phyloP scores from a whole-genome alignment of 768 basidiomycete species.

The Mycena chlorophos region DNA sequence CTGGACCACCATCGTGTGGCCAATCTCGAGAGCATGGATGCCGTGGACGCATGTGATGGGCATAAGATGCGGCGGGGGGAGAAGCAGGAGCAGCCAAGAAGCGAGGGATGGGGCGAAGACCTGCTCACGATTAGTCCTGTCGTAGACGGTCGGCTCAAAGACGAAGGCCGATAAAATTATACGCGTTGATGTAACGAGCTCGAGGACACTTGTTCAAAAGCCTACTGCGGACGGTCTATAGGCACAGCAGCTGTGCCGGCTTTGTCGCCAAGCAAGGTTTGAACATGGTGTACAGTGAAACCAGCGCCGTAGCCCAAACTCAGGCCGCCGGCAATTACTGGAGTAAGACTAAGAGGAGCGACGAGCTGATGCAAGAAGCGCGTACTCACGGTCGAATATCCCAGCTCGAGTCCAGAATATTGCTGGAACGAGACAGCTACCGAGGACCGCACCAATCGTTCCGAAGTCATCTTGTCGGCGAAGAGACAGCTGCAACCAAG shows the following conservation, averaged over 20 bases:
- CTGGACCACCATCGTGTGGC: constrained; percentile 59
- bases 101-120: constrained; percentile 40
- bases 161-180: constrained; percentile 41
- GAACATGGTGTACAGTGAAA: constrained; percentile 54
- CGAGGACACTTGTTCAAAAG: too few relatives aligned
- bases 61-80: constrained; percentile 40
- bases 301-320: constrained; percentile 66
- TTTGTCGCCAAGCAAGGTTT: constrained; percentile 55
- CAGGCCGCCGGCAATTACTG: constrained; percentile 73
- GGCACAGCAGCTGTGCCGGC: constrained; percentile 36
- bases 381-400: constrained; percentile 54
- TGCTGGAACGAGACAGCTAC: constrained; percentile 64
- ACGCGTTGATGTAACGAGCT: constrained; percentile 1
- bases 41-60: constrained; percentile 75
- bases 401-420: constrained; percentile 71
- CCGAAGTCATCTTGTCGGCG: constrained; percentile 70
- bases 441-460: constrained; percentile 69
- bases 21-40: constrained; percentile 73
- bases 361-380: background rate
- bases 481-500: constrained; percentile 5
- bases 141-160: constrained; percentile 67
- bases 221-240: too few relatives aligned
- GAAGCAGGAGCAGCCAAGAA: constrained; percentile 19
- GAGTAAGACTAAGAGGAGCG: background rate
- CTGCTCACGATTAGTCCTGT: constrained; percentile 40